Conservation (phyloP, 2,329 filamentous ascomycete species). For the Macrophomina tecta region DNA sequence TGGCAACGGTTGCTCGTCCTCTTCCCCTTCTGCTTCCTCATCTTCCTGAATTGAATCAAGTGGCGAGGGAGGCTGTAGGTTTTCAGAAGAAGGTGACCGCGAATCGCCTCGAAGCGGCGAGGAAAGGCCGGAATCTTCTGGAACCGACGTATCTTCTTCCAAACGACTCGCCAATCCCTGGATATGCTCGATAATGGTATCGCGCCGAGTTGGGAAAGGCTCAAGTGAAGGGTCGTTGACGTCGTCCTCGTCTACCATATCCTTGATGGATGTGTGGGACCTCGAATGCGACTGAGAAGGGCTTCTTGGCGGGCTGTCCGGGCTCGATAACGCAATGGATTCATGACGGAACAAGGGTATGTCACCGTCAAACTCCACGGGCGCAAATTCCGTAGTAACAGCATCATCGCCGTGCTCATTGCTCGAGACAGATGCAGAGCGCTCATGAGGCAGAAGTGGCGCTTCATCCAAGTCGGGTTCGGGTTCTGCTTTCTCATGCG, state of each 20-base stretch:
- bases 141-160: constrained; percentile 12
- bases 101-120: background rate
- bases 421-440: constrained; percentile 10
- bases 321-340: constrained; percentile 32
- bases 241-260: constrained; percentile 24
- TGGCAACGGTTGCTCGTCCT: background rate
- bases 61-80: constrained; percentile 19
- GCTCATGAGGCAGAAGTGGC: constrained; percentile 36
- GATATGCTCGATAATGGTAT: constrained; percentile 42
- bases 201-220: constrained; percentile 42
- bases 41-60: constrained; percentile 24
- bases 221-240: constrained; percentile 35
- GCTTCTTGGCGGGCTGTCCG: constrained; percentile 8
- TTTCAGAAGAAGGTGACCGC: background rate
- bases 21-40: constrained; percentile 16
- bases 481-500: constrained; percentile 38
- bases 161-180: constrained; percentile 28
- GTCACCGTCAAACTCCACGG: constrained; percentile 23
- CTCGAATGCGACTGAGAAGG: background rate
- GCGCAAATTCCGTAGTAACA: constrained; percentile 6
- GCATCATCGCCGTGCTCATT: constrained; percentile 35
- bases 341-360: constrained; percentile 48
- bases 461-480: constrained; percentile 28
- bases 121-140: constrained; percentile 2
- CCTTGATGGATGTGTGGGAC: constrained; percentile 20